phyloP scores from a whole-genome alignment of 2,329 filamentous ascomycete species.

The Daldinia eschscholtzii region DNA sequence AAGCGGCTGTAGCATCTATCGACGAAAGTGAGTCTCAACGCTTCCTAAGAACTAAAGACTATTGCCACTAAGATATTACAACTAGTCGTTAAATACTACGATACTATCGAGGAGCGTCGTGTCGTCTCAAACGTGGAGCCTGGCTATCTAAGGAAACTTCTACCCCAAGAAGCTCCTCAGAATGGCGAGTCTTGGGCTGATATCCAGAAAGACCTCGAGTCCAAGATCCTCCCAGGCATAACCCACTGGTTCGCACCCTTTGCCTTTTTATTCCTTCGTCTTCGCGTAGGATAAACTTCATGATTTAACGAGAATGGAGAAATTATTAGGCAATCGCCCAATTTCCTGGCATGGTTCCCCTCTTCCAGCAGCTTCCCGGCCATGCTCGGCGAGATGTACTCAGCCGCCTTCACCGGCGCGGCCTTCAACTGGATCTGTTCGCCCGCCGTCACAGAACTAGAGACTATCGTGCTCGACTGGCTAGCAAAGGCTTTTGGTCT shows the following conservation, averaged over 20 bases:
- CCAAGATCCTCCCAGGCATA: constrained; percentile 89
- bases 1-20: constrained; percentile 81
- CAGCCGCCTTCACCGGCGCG: constrained; percentile 85
- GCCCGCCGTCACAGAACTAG: constrained; percentile 90
- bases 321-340: constrained; percentile 78
- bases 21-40: constrained; percentile 77
- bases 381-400: constrained; percentile 94
- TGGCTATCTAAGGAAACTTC: constrained; percentile 84
- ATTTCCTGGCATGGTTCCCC: constrained; percentile 97
- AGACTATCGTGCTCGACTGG: constrained; percentile 95
- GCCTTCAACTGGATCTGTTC: constrained; percentile 98
- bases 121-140: constrained; percentile 85
- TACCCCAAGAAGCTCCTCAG: constrained; percentile 75
- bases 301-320: not conserved
- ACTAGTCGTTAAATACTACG: constrained; percentile 85
- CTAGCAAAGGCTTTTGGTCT: constrained; percentile 80
- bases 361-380: constrained; percentile 84
- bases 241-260: constrained; percentile 77
- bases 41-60: constrained; percentile 13
- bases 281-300: not conserved
- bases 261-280: constrained; percentile 3
- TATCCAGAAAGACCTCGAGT: constrained; percentile 86
- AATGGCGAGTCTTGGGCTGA: constrained; percentile 79
- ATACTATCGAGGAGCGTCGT: constrained; percentile 75
- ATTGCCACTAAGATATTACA: constrained; percentile 53